Conservation (phyloP, 1,139 yeast species). For the Pichia sp. region DNA sequence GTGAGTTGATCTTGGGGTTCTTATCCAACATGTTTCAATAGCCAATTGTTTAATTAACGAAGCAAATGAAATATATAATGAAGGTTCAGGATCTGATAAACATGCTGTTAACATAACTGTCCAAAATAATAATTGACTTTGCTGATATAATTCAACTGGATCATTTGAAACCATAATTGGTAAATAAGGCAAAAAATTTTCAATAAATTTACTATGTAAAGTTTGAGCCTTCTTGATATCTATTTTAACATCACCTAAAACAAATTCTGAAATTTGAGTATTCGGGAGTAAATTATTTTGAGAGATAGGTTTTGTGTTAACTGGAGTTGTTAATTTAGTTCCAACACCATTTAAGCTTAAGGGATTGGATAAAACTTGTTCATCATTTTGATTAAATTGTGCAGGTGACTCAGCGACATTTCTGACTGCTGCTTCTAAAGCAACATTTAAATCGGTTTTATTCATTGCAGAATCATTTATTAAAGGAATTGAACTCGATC, state of each 20-base stretch:
- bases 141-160: constrained; percentile 74
- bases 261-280: constrained; percentile 46
- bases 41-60: constrained; percentile 80
- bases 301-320: constrained; percentile 15
- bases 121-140: constrained; percentile 85
- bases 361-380: neutral
- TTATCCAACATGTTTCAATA: constrained; percentile 87
- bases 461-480: constrained; percentile 35
- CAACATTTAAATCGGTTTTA: constrained; percentile 25
- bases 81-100: constrained; percentile 80
- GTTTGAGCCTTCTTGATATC: constrained; percentile 62
- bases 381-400: constrained; percentile 11
- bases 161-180: constrained; percentile 70
- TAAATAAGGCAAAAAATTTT: constrained; percentile 63
- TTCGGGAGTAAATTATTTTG: constrained; percentile 17
- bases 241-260: constrained; percentile 66
- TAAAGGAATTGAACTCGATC: constrained; percentile 29
- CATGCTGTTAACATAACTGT: constrained; percentile 83
- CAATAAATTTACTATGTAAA: constrained; percentile 62
- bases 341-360: neutral
- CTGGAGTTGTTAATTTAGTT: constrained; percentile 14
- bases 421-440: constrained; percentile 19
- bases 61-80: constrained; percentile 68
- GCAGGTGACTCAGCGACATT: constrained; percentile 19
- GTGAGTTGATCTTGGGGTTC: constrained; percentile 90